Conservation (phyloP, 805 yeast genomes). For the Candida ascalaphidarum region DNA sequence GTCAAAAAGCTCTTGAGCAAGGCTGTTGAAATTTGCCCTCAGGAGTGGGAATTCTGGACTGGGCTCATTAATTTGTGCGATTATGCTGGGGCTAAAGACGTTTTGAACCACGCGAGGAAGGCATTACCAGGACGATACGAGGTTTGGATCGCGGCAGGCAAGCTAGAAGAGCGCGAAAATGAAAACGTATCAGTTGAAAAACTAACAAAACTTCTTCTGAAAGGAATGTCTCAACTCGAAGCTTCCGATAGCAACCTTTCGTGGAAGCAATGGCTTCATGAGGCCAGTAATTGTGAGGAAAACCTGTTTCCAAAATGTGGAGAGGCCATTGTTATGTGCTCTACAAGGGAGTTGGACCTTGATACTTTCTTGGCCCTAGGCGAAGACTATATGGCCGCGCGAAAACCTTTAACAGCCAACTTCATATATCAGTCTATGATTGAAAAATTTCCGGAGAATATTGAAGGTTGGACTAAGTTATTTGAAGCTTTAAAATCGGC, state of each 20-base stretch:
- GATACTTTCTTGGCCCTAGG: conserved; percentile 11
- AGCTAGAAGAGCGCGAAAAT: conserved; percentile 53
- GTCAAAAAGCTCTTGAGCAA: conserved; percentile 47
- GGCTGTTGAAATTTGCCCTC: conserved; percentile 64
- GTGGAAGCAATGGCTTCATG: conserved; percentile 44
- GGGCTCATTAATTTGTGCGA: conserved; percentile 40
- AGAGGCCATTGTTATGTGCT: conserved; percentile 40
- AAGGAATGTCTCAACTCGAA: conserved; percentile 34
- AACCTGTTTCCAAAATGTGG: conserved; percentile 41
- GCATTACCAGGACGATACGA: conserved; percentile 36
- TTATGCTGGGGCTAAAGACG: conserved; percentile 40
- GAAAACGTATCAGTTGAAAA: conserved; percentile 33
- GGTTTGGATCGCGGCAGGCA: conserved; percentile 65
- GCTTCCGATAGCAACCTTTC: neutral
- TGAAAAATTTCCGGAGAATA: conserved; percentile 36
- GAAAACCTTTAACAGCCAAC: conserved; percentile 30
- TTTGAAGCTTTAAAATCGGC: conserved; percentile 21
- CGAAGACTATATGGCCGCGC: conserved; percentile 8
- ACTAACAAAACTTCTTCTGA: conserved; percentile 38
- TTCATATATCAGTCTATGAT: conserved; percentile 40
- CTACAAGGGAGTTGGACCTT: conserved; percentile 26
- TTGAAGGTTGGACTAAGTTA: conserved; percentile 41
- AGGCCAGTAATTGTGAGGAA: conserved; percentile 46
- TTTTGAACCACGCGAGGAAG: conserved; percentile 56
- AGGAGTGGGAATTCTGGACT: conserved; percentile 59